Base-by-base conservation (phyloP, 2,329 filamentous ascomycete species). In the Lasiodiplodia citricola region DNA sequence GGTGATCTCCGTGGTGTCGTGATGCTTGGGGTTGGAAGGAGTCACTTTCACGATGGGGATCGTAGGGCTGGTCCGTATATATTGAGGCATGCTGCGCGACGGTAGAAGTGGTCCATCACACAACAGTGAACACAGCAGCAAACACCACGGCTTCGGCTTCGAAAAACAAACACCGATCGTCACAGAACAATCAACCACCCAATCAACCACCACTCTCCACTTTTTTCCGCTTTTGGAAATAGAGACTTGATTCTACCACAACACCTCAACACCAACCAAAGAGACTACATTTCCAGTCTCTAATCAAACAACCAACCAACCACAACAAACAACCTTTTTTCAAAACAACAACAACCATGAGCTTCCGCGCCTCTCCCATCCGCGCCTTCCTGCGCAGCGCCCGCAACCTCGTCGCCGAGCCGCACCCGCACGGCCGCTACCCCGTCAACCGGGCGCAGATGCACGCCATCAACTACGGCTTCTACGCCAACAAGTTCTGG, bases 381-480 rank as follows among this genome's bases (percentile, higher is more conserved):
- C 74, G 76, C 70, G 57, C 71, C 67, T 75, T 79, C 71, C 47
- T 60, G 51, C 68, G 68, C 69, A 74, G 77, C 72, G 72, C 78
- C 71, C 75, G 76, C 71, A 72, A 71, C 65, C 73, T 76, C 23
- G 69, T 78, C 28, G 74, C 73, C 69, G 78, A 80, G 63, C 75
- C 77, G 2, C 78, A 80, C 70, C 78, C 78, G 5, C 77, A 77
- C 68, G 74, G 73, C 6, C 75, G 78, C 55, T 75, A 75, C 69
- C 76, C 78, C 0, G 65, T 74, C 1, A 72, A 73, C 66, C 69
- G 71, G 35, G 50, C 71, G 35, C 68, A 77, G 1, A 76, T 78
- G 35, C 51, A 75, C 11, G 73, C 75, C 50, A 71, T 74, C 50
- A 75, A 71, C 16, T 70, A 69, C 11, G 71, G 74, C 41, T 73